Conservation (phyloP, 1,284 basidiomycete genomes). For the Ceratobasidium sp. region DNA sequence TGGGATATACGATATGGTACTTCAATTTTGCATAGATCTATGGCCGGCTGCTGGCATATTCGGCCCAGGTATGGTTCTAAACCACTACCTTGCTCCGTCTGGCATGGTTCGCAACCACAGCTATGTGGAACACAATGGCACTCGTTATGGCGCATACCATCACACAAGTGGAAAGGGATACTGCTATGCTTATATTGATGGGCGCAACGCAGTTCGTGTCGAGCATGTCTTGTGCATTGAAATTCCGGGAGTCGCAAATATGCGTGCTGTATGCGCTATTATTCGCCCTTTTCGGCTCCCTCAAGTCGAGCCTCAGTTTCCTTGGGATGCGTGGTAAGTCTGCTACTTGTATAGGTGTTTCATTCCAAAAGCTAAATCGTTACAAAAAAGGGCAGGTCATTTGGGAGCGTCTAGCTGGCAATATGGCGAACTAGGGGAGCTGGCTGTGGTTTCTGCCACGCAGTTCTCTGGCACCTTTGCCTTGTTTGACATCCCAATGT, state of each 20-base stretch:
- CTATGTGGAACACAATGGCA: slow-evolving; percentile 26
- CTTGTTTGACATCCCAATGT: slow-evolving; percentile 10
- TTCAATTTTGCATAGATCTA: slow-evolving; percentile 10
- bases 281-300: background rate
- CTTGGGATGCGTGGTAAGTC: slow-evolving; percentile 24
- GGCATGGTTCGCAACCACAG: slow-evolving; percentile 21
- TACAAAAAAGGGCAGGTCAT: background rate
- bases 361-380: no score
- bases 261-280: background rate
- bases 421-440: background rate
- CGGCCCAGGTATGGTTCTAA: slow-evolving; percentile 3
- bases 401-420: background rate
- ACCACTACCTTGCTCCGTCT: slow-evolving; percentile 10
- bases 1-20: slow-evolving; percentile 4
- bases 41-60: slow-evolving; percentile 37
- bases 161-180: slow-evolving; percentile 32
- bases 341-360: background rate
- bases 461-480: slow-evolving; percentile 7
- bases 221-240: slow-evolving; percentile 11
- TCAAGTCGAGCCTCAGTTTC: background rate
- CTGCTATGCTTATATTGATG: slow-evolving; percentile 23
- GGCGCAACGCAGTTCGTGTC: background rate
- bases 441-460: background rate
- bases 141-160: background rate
- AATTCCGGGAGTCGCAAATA: background rate